Base-by-base conservation (phyloP, 805 yeast species). In the Barnettozyma populi region DNA sequence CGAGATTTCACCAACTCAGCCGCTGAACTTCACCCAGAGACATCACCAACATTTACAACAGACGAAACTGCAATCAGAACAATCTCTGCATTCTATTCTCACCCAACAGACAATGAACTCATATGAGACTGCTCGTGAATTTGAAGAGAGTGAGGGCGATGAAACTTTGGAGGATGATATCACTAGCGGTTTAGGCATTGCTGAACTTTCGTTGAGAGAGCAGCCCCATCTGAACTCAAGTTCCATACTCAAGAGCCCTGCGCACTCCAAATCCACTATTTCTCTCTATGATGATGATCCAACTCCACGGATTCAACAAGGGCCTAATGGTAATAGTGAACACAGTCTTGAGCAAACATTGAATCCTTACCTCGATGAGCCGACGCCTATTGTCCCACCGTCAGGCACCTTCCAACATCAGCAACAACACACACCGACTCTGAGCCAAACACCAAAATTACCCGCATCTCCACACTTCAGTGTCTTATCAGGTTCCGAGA, bases 1-100 rank as follows among this genome's bases (percentile, higher is more conserved):
- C 20, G 60, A 44, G 19, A 50, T 59, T 10, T 57, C 64, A 4
- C 64, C 64, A 1, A 60, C 62, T 5, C 44, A 58, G 45, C 64
- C 64, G 14, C 43, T 60, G 44, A 56, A 57, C 36, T 45, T 53
- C 44, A 51, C 41, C 40, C 21, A 29, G 36, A 18, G 11, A 13
- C 42, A 24, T 20, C 29, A 19, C 41, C 21, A 36, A 31, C 20
- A 41, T 38, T 18, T 35, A 38, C 19, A 38, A 16, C 23, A 21
- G n/a, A 2, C 29, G 31, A 13, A 16, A n/a, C 36, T 45, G 36
- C 43, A 41, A 25, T 34, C 44, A 13, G 41, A 46, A 23, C 43
- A 44, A 14, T 59, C 62, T 1, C 32, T 56, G 11, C 41, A 36
- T 3, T 50, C 63, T 1, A 32, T 47, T 24, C 24, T 48, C 18